Evolutionary conservation across 2,329 filamentous ascomycete genomes (phyloP).

Genomic region (Chrysosporium keratinophilum): DNA sequence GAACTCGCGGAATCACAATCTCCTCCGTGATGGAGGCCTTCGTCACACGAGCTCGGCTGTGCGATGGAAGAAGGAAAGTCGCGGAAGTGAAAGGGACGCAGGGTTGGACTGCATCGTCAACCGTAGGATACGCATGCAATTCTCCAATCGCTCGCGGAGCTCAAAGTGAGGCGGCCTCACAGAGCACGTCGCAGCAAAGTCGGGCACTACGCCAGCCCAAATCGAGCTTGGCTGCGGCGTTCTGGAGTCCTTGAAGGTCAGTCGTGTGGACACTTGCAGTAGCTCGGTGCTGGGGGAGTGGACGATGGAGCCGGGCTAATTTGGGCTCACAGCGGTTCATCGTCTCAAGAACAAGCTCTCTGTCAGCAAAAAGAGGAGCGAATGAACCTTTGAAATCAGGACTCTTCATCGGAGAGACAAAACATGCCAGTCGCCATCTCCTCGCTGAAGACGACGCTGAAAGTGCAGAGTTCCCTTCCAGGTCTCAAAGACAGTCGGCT

Average conservation of each 20-base stretch:
- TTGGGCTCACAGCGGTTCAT: not conserved
- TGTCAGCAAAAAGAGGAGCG: too few species aligned
- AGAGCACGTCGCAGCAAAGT: slow-evolving; percentile 2
- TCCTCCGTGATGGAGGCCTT: too few species aligned
- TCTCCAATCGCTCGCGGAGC: slow-evolving; percentile 3
- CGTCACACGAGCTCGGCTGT: not conserved
- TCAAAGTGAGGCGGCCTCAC: slow-evolving; percentile 13
- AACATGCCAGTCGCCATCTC: too few species aligned
- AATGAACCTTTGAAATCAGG: too few species aligned
- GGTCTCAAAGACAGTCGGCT: not conserved
- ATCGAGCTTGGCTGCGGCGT: slow-evolving; percentile 3
- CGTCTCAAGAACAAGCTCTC: not conserved
- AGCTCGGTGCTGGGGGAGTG: not conserved
- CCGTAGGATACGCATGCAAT: not conserved
- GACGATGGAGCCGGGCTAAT: not conserved
- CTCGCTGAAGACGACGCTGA: too few species aligned
- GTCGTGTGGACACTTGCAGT: slow-evolving; percentile 10
- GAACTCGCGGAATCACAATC: too few species aligned
- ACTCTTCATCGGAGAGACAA: too few species aligned
- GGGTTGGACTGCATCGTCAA: not conserved
- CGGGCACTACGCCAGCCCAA: slow-evolving; percentile 2
- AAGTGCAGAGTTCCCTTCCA: not conserved
- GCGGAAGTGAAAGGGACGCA: not conserved
- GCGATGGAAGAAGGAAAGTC: not conserved
- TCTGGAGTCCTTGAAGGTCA: not conserved